Conservation (phyloP, 257 asterid genomes). For the Solanum stenotomum region DNA sequence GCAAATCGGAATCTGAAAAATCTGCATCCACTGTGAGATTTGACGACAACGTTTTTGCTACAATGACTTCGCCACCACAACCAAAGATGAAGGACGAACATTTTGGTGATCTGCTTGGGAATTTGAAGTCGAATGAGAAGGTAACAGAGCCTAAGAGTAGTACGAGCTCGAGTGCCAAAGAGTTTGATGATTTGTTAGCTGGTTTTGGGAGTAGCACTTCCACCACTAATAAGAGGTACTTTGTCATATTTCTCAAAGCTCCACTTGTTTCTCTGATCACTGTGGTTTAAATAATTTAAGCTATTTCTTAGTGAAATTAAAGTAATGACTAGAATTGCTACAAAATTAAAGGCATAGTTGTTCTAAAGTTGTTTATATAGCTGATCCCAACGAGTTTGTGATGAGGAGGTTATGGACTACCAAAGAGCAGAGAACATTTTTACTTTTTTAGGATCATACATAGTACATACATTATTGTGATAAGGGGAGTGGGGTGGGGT, state of each 20-base stretch:
- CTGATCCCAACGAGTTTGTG: not conserved
- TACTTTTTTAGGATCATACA: not conserved
- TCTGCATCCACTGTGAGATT: constrained; percentile 35
- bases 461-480: not conserved
- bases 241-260: not conserved
- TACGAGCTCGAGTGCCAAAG: constrained; percentile 39
- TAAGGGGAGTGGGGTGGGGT: not conserved
- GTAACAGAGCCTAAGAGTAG: constrained; percentile 25
- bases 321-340: not conserved
- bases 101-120: constrained; percentile 30
- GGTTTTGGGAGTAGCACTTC: constrained; percentile 60
- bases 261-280: not conserved
- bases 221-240: constrained; percentile 49
- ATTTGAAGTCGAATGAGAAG: constrained; percentile 44
- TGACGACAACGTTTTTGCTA: constrained; percentile 53
- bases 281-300: not conserved
- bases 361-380: not conserved
- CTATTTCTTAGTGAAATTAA: not conserved
- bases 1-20: constrained; percentile 27
- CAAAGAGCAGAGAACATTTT: not conserved
- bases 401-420: not conserved
- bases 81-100: constrained; percentile 28
- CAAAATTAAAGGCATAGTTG: not conserved
- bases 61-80: constrained; percentile 40
- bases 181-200: constrained; percentile 64